These are phyloP conservation scores for Rubroboletus pulcherrimus DNA, from an alignment of 768 basidiomycete genomes.

Conservation along the genomic window DNA sequence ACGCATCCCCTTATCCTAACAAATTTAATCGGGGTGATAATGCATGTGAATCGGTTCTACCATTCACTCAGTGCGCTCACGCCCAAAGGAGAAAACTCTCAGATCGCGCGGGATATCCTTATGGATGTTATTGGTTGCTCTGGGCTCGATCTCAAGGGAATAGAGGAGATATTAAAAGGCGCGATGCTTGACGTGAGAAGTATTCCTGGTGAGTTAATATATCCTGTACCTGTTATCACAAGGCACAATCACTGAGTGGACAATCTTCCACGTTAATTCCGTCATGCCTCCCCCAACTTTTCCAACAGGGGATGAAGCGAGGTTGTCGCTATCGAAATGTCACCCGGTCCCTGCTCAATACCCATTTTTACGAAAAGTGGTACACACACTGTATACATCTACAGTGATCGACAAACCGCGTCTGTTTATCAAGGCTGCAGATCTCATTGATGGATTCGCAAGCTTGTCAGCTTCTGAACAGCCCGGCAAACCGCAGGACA, in stretches of 20 bases:
- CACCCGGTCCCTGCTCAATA: slow-evolving; percentile 48
- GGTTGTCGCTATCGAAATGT: slow-evolving; percentile 56
- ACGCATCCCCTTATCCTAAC: slow-evolving; percentile 58
- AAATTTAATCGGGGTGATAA: slow-evolving; percentile 47
- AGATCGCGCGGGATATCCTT: slow-evolving; percentile 60
- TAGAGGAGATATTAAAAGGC: slow-evolving; percentile 49
- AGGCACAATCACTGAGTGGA: background rate
- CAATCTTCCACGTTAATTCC: background rate
- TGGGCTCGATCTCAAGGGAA: slow-evolving; percentile 53
- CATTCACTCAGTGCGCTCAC: slow-evolving; percentile 48
- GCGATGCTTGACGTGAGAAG: slow-evolving; percentile 19
- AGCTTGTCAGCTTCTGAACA: slow-evolving; percentile 38
- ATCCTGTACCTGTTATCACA: background rate
- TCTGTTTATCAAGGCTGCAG: slow-evolving; percentile 67
- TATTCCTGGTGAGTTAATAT: slow-evolving; percentile 24
- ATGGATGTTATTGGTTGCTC: slow-evolving; percentile 62
- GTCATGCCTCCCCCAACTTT: background rate
- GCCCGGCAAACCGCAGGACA: slow-evolving; percentile 37
- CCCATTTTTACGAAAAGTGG: slow-evolving; percentile 38
- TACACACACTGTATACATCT: slow-evolving; percentile 46
- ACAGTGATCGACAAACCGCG: slow-evolving; percentile 58
- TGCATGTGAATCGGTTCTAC: slow-evolving; percentile 58
- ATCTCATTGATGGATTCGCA: slow-evolving; percentile 63
- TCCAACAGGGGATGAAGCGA: slow-evolving; percentile 45
- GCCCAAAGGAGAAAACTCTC: slow-evolving; percentile 57